Evolutionary conservation across 192 early-diverging fungal species (phyloP), one percentile per base, ranked within the genome.

Genomic region (Podila clonocystis): DNA sequence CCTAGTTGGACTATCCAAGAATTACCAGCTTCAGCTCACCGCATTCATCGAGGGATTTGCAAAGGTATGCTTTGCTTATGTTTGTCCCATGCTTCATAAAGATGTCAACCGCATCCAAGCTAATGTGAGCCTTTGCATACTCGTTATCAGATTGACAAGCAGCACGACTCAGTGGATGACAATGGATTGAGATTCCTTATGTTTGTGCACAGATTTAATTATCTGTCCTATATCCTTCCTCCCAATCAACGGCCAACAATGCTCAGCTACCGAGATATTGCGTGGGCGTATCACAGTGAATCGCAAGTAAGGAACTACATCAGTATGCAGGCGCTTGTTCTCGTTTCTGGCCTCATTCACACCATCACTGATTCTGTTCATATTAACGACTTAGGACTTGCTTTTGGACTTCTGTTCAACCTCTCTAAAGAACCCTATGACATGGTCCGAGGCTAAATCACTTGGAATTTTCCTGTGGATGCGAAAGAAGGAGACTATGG

Each of bases 401-500:
- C 67, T 94, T 5, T 67, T 95, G 4, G 91, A 95, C 58, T 84
- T 88, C 33, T 82, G 87, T 64, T 70, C 80, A 2, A 74, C 82
- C 58, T 84, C 87, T 9, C 86, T 83, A 36, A 85, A 89, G 45
- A 83, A 83, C 0, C 93, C 92, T 20, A 74, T 97, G 36, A 82
- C 90, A 17, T 98, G 97, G 97, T 83, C 84, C 29, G 91, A 94
- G 33, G 97, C 95, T 2, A 90, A 90, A 59, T 85, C 90, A 3
- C 87, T 97, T 48, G 97, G 97, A 30, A 78, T 97, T 41, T 94
- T 93, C 65, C 87, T 93, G 28, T 98, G 97, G 97, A 85, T 98
- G 55, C 87, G 88, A 20, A 93, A 94, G 67, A 84, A 85, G 55
- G 92, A 91, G 31, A 86, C 85, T 7, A 82, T 97, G 74, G 92